phyloP scores from a whole-genome alignment of 2,329 filamentous ascomycete species.

The Alternaria tenuissima region DNA sequence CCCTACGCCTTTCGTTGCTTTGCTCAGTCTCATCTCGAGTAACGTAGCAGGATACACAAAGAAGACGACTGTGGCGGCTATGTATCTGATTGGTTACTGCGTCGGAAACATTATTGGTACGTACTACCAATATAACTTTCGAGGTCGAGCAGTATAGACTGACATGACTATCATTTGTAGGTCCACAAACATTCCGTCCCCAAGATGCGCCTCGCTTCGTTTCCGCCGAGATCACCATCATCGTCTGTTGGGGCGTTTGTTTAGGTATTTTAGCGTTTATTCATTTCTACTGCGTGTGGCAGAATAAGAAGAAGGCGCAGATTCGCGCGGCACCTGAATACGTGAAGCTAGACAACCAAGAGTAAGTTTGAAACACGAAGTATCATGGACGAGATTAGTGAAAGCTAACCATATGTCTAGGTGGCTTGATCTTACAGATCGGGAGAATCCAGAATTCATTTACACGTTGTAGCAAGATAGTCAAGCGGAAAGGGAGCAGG shows the following conservation, averaged over 20 bases:
- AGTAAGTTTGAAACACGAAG: conserved; percentile 52
- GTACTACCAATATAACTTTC: background rate
- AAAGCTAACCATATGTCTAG: conserved; percentile 24
- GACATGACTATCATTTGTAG: conserved; percentile 51
- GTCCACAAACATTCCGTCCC: conserved; percentile 49
- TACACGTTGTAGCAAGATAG: conserved; percentile 59
- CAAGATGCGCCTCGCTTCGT: conserved; percentile 61
- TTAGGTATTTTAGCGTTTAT: conserved; percentile 67
- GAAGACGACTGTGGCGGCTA: conserved; percentile 65
- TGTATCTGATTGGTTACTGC: conserved; percentile 56
- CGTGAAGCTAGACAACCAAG: conserved; percentile 70
- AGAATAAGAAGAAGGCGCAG: conserved; percentile 67
- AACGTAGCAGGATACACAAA: conserved; percentile 69
- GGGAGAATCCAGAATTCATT: conserved; percentile 70
- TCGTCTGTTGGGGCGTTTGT: conserved; percentile 65
- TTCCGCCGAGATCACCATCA: conserved; percentile 69
- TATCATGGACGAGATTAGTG: background rate
- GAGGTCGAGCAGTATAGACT: background rate
- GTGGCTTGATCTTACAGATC: conserved; percentile 70
- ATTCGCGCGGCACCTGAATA: conserved; percentile 64
- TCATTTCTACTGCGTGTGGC: conserved; percentile 65
- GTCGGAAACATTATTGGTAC: conserved; percentile 51
- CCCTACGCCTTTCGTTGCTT: conserved; percentile 69
- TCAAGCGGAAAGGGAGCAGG: no score
- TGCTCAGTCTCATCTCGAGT: conserved; percentile 69